Evolutionary conservation across 1,284 basidiomycete species (phyloP).

Genomic region (Cryptococcus depauperatus): DNA sequence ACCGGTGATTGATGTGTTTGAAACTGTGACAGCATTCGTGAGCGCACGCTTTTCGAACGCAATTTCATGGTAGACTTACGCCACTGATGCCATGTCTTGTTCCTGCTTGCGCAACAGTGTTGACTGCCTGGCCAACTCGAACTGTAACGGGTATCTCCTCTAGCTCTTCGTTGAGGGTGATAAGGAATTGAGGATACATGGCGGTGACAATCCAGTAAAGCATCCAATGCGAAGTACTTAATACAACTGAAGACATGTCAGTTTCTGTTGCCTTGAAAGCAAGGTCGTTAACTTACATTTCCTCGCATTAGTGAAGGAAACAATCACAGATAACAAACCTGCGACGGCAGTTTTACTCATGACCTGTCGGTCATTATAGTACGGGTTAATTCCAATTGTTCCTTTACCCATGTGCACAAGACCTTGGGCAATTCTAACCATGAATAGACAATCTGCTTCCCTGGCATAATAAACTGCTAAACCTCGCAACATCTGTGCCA

Average conservation of each 20-base stretch:
- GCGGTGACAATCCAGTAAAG: constrained; percentile 87
- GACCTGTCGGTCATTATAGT: constrained; percentile 85
- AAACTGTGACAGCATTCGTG: constrained; percentile 50
- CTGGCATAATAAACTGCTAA: constrained; percentile 96
- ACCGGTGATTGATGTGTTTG: constrained; percentile 96
- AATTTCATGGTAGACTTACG: constrained; percentile 35
- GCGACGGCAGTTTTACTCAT: constrained; percentile 85
- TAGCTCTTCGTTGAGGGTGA: constrained; percentile 88
- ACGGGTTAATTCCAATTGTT: constrained; percentile 94
- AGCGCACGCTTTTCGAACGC: not conserved
- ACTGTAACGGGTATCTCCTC: constrained; percentile 80
- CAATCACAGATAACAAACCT: constrained; percentile 79
- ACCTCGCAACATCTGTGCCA: constrained; percentile 95
- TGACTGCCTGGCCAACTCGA: constrained; percentile 75
- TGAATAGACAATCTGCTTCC: constrained; percentile 93
- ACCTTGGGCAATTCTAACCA: constrained; percentile 93
- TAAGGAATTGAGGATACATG: constrained; percentile 98
- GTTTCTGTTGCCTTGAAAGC: not conserved
- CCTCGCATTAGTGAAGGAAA: constrained; percentile 89
- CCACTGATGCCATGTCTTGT: constrained; percentile 44
- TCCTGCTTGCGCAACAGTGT: constrained; percentile 45
- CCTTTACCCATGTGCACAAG: constrained; percentile 99
- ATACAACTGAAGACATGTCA: constrained; percentile 56
- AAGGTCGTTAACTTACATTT: constrained; percentile 58
- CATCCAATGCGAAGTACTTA: constrained; percentile 98